Conservation (phyloP, 805 yeast species). For the Saccharomycopsis sp. region DNA sequence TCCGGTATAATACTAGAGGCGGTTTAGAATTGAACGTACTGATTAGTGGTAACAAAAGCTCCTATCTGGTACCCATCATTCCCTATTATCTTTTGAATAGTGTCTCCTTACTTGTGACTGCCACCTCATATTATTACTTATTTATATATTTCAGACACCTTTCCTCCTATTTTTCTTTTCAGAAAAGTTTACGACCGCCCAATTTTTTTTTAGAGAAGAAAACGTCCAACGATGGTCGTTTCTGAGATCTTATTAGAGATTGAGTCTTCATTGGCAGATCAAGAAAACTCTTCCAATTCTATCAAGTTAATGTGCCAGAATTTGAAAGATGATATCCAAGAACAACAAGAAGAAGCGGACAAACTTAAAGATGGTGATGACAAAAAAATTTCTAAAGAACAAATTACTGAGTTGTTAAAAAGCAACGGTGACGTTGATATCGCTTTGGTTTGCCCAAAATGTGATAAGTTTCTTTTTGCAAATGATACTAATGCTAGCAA, state of each 20-base stretch:
- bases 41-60: background rate
- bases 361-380: background rate
- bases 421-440: slow-evolving; percentile 25
- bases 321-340: slow-evolving; percentile 16
- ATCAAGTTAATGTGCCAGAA: slow-evolving; percentile 18
- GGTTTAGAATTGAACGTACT: too few relatives aligned
- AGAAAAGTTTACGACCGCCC: too few relatives aligned
- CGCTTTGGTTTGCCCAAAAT: slow-evolving; percentile 24
- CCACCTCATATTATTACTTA: background rate
- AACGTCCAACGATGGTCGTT: background rate
- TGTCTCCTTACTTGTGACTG: background rate
- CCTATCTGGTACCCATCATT: background rate
- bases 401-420: slow-evolving; percentile 24
- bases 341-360: background rate
- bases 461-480: slow-evolving; percentile 25
- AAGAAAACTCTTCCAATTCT: slow-evolving; percentile 13
- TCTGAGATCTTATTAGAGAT: slow-evolving; percentile 19
- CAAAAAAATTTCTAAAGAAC: slow-evolving; percentile 26
- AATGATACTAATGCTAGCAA: slow-evolving; percentile 24
- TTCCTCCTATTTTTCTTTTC: background rate
- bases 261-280: slow-evolving; percentile 20
- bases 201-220: too few relatives aligned
- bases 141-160: too few relatives aligned
- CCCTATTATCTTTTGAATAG: background rate
- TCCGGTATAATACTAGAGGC: too few relatives aligned